phyloP scores from a whole-genome alignment of 192 early-diverging fungal genomes.

The Coemansia sp. region DNA sequence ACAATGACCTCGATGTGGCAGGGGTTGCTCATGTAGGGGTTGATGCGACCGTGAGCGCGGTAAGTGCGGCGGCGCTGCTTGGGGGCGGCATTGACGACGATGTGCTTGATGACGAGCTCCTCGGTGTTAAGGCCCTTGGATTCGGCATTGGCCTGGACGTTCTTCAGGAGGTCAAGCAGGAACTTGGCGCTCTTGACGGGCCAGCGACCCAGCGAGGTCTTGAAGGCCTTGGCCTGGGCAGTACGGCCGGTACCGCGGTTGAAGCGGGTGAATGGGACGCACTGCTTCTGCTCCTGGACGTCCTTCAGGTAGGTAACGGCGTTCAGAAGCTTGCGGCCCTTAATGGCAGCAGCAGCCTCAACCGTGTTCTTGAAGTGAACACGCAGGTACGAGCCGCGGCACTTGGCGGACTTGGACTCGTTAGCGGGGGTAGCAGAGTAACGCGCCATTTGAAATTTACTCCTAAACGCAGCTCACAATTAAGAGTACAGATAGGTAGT shows the following conservation, averaged over 20 bases:
- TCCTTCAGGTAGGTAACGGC: constrained; percentile 89
- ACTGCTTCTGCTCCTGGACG: constrained; percentile 96
- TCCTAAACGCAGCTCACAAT: constrained; percentile 13
- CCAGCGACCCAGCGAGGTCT: constrained; percentile 89
- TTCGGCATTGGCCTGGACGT: constrained; percentile 96
- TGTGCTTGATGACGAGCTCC: constrained; percentile 87
- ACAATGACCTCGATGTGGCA: constrained; percentile 96
- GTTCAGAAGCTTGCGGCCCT: constrained; percentile 88
- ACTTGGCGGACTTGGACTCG: constrained; percentile 80
- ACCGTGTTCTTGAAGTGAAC: constrained; percentile 98
- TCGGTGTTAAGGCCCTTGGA: constrained; percentile 90
- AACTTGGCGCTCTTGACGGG: constrained; percentile 96
- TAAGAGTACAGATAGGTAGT: neutral
- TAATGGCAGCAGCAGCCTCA: constrained; percentile 91
- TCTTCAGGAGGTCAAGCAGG: constrained; percentile 90
- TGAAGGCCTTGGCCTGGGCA: constrained; percentile 93
- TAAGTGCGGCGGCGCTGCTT: constrained; percentile 96
- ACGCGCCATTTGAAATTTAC: constrained; percentile 62
- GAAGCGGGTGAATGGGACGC: constrained; percentile 96
- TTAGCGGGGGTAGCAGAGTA: constrained; percentile 83
- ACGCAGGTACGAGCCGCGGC: constrained; percentile 90
- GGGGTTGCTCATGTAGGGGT: constrained; percentile 91
- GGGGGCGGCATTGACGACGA: constrained; percentile 97
- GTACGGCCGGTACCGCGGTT: constrained; percentile 95
- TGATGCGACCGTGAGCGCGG: constrained; percentile 98